Evolutionary conservation across 257 asterid species (phyloP).

Genomic region (Asclepias syriaca): DNA sequence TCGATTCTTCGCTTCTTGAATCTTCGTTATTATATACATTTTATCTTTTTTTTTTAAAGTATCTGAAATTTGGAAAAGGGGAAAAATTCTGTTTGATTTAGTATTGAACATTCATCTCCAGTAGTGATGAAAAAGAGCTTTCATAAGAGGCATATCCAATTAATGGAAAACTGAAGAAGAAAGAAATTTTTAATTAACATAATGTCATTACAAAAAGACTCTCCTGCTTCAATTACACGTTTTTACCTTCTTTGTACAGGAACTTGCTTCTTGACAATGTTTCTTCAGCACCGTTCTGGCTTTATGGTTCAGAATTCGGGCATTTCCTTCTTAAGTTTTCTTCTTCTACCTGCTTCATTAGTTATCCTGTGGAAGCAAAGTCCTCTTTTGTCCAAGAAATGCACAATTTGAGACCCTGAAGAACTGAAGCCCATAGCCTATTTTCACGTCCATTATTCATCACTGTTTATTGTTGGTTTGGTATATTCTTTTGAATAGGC

Average conservation of each 20-base stretch:
- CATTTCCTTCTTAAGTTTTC: neutral
- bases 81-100: neutral
- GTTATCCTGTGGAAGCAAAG: neutral
- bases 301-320: neutral
- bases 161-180: neutral
- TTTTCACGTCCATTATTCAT: neutral
- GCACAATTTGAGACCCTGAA: neutral
- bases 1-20: neutral
- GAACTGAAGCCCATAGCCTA: neutral
- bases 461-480: neutral
- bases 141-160: neutral
- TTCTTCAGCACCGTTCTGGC: neutral
- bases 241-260: neutral
- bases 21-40: neutral
- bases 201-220: neutral
- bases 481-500: neutral
- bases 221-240: neutral
- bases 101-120: neutral
- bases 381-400: neutral
- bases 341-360: neutral
- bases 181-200: neutral
- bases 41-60: neutral
- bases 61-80: neutral
- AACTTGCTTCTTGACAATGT: neutral
- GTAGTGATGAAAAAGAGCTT: neutral